These are phyloP conservation scores for Linderniella brevidens DNA, from an alignment of 257 asterid species.

Conservation along the genomic window DNA sequence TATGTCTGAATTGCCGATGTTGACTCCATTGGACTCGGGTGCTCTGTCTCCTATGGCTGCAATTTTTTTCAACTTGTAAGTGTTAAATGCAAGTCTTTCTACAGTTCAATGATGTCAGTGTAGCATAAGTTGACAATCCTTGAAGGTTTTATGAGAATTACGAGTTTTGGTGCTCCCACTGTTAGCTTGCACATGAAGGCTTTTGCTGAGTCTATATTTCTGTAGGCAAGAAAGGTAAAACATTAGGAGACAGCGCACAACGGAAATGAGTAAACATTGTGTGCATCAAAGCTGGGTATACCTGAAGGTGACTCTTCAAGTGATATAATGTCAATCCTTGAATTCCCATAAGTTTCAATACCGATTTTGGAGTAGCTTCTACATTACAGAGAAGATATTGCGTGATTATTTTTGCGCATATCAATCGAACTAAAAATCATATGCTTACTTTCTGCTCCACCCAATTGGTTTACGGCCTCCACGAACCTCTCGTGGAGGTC, in stretches of 20 bases:
- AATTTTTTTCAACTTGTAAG: slow-evolving; percentile 8
- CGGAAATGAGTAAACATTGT: not conserved
- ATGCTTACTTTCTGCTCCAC: slow-evolving; percentile 1
- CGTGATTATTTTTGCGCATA: no score
- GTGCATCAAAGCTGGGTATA: slow-evolving; percentile 11
- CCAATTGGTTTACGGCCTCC: slow-evolving; percentile 3
- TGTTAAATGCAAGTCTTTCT: not conserved
- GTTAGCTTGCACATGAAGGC: slow-evolving; percentile 70
- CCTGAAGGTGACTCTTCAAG: slow-evolving; percentile 94
- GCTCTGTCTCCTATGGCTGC: slow-evolving; percentile 48
- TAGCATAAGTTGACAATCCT: not conserved
- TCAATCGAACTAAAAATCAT: not conserved
- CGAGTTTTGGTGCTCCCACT: slow-evolving; percentile 52
- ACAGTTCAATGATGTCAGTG: not conserved
- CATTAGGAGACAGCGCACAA: not conserved
- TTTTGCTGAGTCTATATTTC: slow-evolving; percentile 90
- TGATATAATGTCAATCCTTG: slow-evolving; percentile 85
- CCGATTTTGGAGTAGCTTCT: slow-evolving; percentile 99
- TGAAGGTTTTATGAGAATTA: slow-evolving; percentile 13
- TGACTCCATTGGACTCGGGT: slow-evolving; percentile 23
- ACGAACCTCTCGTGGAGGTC: slow-evolving; percentile 1
- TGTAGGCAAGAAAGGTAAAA: slow-evolving; percentile 18
- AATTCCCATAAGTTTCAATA: slow-evolving; percentile 88
- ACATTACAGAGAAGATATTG: slow-evolving; percentile 13
- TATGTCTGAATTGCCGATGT: slow-evolving; percentile 24